Evolutionary conservation across 805 yeast genomes (phyloP), one percentile per base, ranked within the genome.

Genomic region (Wilhelminamyces savonicus): DNA sequence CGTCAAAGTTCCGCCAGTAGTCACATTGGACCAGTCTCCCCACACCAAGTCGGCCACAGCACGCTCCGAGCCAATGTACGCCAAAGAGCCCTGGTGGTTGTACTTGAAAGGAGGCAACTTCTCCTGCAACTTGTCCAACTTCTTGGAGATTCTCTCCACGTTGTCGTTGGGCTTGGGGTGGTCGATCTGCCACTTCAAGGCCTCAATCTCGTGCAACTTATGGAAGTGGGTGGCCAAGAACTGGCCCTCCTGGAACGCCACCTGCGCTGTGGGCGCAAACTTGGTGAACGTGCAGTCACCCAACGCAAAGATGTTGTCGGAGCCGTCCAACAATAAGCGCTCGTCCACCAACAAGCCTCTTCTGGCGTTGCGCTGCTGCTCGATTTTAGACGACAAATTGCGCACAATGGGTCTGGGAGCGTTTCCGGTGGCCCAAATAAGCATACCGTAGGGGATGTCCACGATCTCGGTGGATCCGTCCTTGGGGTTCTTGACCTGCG

Each of bases 401-500:
- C 74, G 67, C 28, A 83, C 72, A 28, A 90, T 68, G 25, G 75
- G 78, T 62, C 97, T 78, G 41, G 86, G 87, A 32, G 88, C 87
- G 59, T 88, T 87, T 64, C 97, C 97, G 39, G 96, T 88, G 35
- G 97, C 97, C 97, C 97, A 88, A 40, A 88, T 94, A 44, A 88
- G 71, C 46, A 86, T 70, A 53, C 97, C 97, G 55, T 88, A 88
- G 28, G 95, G 95, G 49, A 88, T 68, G 28, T 72, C 78, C 23
- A 66, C 53, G 48, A 54, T 59, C 33, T 74, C 74, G 39, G 78
- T 64, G 8, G 78, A 52, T 14, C 94, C 95, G 41, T 78, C 78
- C 35, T 53, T 47, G 23, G 75, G 71, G 22, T 69, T 61, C 44
- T 82, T 83, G 34, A 69, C 75, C 48, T 72, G 74, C 22, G 90